phyloP scores from a whole-genome alignment of 2,329 filamentous ascomycete species.

The Xylaria digitata region DNA sequence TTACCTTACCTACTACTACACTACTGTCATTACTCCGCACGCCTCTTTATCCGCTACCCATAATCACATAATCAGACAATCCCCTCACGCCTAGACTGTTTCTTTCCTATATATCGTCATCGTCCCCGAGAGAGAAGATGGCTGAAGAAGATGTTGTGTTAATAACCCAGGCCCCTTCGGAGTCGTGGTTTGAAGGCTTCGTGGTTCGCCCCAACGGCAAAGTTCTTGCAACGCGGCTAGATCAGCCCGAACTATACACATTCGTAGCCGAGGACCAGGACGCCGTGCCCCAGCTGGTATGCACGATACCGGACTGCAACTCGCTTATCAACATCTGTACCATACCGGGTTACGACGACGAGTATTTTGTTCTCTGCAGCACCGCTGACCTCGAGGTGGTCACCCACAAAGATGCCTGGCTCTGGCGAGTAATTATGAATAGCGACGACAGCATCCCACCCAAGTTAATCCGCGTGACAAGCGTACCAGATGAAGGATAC shows the following conservation, averaged over 20 bases:
- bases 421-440: slow-evolving; percentile 46
- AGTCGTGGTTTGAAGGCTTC: slow-evolving; percentile 50
- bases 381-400: slow-evolving; percentile 48
- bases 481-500: slow-evolving; percentile 41
- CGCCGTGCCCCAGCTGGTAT: slow-evolving; percentile 42
- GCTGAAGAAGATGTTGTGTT: slow-evolving; percentile 47
- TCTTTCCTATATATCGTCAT: background rate
- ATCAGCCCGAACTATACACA: slow-evolving; percentile 49
- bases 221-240: slow-evolving; percentile 46
- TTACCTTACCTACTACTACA: slow-evolving; percentile 1
- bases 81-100: background rate
- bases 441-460: slow-evolving; percentile 48
- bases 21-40: background rate
- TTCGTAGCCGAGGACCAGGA: slow-evolving; percentile 46
- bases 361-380: slow-evolving; percentile 46
- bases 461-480: slow-evolving; percentile 41
- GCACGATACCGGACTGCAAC: slow-evolving; percentile 46
- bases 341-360: slow-evolving; percentile 44
- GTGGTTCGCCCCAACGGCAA: slow-evolving; percentile 48
- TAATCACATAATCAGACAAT: slow-evolving; percentile 9
- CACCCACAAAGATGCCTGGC: slow-evolving; percentile 42
- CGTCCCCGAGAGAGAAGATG: slow-evolving; percentile 37
- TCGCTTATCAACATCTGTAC: slow-evolving; percentile 46
- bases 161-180: slow-evolving; percentile 49
- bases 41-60: background rate